Conservation (phyloP, 352 stramenopile species). For the Proteromonas lacertae region DNA sequence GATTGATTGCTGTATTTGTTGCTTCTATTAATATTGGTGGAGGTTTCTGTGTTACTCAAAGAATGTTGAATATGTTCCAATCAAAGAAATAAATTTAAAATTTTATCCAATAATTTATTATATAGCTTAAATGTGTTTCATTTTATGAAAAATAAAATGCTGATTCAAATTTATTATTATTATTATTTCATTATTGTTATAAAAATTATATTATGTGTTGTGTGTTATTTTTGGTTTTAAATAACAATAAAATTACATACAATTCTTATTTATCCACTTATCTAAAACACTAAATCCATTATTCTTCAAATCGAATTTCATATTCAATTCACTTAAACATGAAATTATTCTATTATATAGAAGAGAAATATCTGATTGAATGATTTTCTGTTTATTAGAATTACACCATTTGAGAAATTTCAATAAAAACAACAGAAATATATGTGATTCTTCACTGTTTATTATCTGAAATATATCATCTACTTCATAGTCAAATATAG, state of each 20-base stretch:
- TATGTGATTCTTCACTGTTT: too few species aligned
- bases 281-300: constrained; percentile 18
- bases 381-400: background rate
- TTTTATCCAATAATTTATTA: background rate
- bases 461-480: too few species aligned
- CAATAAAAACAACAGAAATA: background rate
- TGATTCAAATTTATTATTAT: background rate
- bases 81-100: background rate
- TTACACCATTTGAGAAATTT: background rate
- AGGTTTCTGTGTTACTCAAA: background rate
- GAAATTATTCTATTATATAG: background rate
- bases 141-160: background rate
- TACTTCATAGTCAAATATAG: too few species aligned
- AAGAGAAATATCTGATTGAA: background rate
- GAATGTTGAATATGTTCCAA: background rate
- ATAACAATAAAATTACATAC: background rate
- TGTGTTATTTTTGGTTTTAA: too few species aligned
- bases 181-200: background rate
- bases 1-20: background rate
- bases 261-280: constrained; percentile 9
- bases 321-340: background rate
- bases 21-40: background rate
- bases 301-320: background rate
- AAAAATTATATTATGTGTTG: background rate
- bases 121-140: background rate